A percentile compares a stretch with the other conserved stretches of the same genome.
phyloP scores from a whole-genome alignment of 208 protist species.

The Crithidia expoeki region DNA sequence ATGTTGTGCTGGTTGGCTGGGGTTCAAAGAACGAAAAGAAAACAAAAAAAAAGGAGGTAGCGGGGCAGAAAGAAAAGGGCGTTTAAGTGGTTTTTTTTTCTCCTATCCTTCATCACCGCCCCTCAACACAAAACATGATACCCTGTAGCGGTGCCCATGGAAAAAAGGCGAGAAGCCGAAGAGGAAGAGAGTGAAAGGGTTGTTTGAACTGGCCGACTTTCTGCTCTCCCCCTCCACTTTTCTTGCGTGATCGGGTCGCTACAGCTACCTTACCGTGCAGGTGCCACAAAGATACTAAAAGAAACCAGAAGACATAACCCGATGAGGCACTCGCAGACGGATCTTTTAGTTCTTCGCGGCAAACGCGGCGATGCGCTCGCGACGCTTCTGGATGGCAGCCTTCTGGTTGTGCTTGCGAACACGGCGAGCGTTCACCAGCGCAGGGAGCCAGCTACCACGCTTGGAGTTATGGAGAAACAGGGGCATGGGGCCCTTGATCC shows the following conservation, averaged over 20 bases:
- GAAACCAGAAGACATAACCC: not conserved
- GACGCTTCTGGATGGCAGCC: slow-evolving; percentile 73
- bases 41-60: slow-evolving; percentile 1
- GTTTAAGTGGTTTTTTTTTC: too few species aligned
- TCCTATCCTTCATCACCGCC: not conserved
- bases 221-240: not conserved
- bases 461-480: slow-evolving; percentile 78
- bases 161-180: not conserved
- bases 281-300: slow-evolving; percentile 11
- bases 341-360: slow-evolving; percentile 40
- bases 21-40: slow-evolving; percentile 7
- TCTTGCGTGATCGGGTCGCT: not conserved
- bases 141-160: not conserved
- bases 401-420: slow-evolving; percentile 92
- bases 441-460: slow-evolving; percentile 82
- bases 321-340: not conserved
- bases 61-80: not conserved
- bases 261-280: not conserved
- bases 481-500: slow-evolving; percentile 85
- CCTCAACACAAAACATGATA: slow-evolving; percentile 21
- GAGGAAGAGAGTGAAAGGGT: not conserved
- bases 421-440: slow-evolving; percentile 80
- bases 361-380: slow-evolving; percentile 71
- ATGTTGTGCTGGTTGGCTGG: too few species aligned
- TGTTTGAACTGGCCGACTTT: too few species aligned